Conservation (phyloP, 805 yeast genomes). For the Metschnikowia orientalis region DNA sequence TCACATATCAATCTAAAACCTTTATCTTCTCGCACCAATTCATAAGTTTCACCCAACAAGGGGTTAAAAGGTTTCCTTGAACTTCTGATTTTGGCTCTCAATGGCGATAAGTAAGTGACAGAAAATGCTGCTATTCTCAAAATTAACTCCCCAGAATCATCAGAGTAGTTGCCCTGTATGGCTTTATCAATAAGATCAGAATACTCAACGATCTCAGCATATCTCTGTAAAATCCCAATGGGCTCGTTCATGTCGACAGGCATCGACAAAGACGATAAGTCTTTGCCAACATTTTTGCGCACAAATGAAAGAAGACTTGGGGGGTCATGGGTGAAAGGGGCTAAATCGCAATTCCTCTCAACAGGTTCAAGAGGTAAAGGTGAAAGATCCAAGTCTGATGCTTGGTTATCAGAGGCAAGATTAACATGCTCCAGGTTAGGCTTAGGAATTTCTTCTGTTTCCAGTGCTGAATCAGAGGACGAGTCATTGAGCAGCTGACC, state of each 20-base stretch:
- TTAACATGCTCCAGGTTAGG: constrained; percentile 5
- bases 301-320: constrained; percentile 78
- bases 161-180: constrained; percentile 36
- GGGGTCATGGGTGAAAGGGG: constrained; percentile 60
- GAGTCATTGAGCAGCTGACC: constrained; percentile 18
- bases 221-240: constrained; percentile 70
- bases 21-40: constrained; percentile 77
- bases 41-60: constrained; percentile 87
- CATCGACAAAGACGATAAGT: constrained; percentile 78
- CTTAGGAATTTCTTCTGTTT: constrained; percentile 13
- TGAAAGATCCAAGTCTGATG: constrained; percentile 41
- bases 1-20: constrained; percentile 75
- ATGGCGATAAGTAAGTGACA: constrained; percentile 63
- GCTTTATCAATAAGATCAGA: constrained; percentile 63
- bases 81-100: constrained; percentile 70
- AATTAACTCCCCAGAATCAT: constrained; percentile 53
- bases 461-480: constrained; percentile 16
- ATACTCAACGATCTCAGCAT: constrained; percentile 79
- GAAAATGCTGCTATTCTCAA: constrained; percentile 80
- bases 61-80: constrained; percentile 93
- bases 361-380: constrained; percentile 59
- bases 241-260: constrained; percentile 96
- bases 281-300: constrained; percentile 90
- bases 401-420: background rate
- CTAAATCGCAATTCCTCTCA: constrained; percentile 55